phyloP scores from a whole-genome alignment of 495 filamentous ascomycete genomes.

The Glutinoglossum americanum region DNA sequence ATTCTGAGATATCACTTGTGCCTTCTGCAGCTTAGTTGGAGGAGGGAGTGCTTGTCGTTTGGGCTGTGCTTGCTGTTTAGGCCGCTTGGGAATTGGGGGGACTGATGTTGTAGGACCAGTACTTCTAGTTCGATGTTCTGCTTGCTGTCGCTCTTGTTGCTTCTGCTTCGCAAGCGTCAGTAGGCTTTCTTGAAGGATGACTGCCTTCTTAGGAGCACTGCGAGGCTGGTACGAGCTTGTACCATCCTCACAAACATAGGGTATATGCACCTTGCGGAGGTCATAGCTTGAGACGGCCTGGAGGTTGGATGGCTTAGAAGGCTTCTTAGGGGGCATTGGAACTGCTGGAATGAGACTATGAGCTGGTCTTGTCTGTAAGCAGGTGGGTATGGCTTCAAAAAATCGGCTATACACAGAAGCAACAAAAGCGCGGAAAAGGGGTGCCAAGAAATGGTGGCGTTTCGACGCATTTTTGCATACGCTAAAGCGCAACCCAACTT shows the following conservation, averaged over 20 bases:
- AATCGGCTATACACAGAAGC: too few species aligned
- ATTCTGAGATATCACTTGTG: background rate
- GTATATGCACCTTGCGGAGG: background rate
- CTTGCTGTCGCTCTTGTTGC: background rate
- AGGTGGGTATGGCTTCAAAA: too few species aligned
- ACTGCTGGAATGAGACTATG: background rate
- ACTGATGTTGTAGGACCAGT: background rate
- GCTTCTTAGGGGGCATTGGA: background rate
- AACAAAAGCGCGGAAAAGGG: too few species aligned
- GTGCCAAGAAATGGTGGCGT: too few species aligned
- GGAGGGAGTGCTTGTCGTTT: background rate
- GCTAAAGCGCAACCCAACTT: too few species aligned
- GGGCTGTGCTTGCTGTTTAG: background rate
- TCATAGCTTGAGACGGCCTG: too few species aligned
- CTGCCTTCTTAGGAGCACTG: background rate
- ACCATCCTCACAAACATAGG: background rate
- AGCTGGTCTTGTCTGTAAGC: background rate
- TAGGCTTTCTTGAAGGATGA: background rate
- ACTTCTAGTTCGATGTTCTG: background rate
- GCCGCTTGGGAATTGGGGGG: background rate
- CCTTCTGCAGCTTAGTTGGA: background rate
- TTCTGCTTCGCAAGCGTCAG: background rate
- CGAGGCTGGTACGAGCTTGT: background rate
- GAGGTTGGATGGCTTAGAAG: background rate
- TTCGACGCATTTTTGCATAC: too few species aligned